Conservation (phyloP, 139 green algal species). For the Chlamydomonas applanata region DNA sequence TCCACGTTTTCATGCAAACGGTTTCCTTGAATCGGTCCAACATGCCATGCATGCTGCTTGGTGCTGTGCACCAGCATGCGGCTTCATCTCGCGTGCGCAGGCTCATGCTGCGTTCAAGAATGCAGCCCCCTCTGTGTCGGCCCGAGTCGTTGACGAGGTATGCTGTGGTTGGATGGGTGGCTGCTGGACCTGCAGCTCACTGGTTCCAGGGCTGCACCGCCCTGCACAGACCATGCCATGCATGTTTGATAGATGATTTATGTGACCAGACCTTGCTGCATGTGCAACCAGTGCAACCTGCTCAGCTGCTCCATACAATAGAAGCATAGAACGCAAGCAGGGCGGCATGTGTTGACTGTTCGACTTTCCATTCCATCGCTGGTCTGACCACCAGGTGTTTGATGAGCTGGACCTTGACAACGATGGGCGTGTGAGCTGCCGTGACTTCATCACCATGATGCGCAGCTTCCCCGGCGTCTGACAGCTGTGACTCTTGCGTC, state of each 20-base stretch:
- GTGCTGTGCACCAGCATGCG: background rate
- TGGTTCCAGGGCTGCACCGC: no score
- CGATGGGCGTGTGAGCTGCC: background rate
- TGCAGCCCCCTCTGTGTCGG: background rate
- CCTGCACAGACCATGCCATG: no score
- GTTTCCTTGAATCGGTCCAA: background rate
- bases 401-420: background rate
- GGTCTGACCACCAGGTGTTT: background rate
- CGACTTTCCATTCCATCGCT: background rate
- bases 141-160: background rate
- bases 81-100: background rate
- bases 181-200: no score
- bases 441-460: constrained; percentile 11
- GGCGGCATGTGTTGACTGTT: background rate
- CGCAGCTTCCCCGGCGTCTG: background rate
- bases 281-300: background rate
- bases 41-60: background rate
- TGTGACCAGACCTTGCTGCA: no score
- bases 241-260: no score
- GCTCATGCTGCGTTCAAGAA: constrained; percentile 2
- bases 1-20: no score
- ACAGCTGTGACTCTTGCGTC: no score
- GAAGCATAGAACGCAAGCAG: background rate
- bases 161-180: no score
- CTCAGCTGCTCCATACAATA: background rate